Conservation (phyloP, 495 filamentous ascomycete species). For the Penicillium antarcticum region DNA sequence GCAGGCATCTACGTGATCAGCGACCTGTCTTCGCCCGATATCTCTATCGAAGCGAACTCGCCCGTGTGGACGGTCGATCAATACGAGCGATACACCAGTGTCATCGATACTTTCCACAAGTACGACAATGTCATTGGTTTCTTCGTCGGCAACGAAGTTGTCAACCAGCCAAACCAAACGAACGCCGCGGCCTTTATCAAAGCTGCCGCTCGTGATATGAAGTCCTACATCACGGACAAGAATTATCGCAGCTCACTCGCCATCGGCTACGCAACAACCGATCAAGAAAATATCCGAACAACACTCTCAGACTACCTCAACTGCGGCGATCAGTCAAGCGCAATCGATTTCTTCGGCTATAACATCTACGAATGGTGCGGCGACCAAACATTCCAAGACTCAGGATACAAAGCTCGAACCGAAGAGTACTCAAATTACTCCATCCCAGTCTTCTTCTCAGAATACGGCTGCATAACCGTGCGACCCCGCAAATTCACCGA, state of each 20-base stretch:
- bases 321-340: conserved; percentile 61
- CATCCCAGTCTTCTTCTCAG: conserved; percentile 91
- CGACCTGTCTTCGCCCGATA: conserved; percentile 73
- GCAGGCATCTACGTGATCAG: conserved; percentile 91
- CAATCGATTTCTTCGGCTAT: conserved; percentile 96
- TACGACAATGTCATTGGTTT: conserved; percentile 89
- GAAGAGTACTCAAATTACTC: conserved; percentile 79
- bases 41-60: conserved; percentile 77
- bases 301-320: conserved; percentile 86
- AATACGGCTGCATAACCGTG: conserved; percentile 89
- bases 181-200: conserved; percentile 87
- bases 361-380: conserved; percentile 99
- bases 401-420: conserved; percentile 74
- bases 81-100: conserved; percentile 71
- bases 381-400: conserved; percentile 61
- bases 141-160: conserved; percentile 94
- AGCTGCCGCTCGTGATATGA: conserved; percentile 89
- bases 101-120: conserved; percentile 71
- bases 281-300: conserved; percentile 72
- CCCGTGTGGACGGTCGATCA: conserved; percentile 74
- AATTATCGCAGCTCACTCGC: conserved; percentile 68
- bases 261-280: conserved; percentile 91
- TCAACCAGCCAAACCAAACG: conserved; percentile 69
- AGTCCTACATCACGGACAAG: conserved; percentile 78
- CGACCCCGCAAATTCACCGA: conserved; percentile 78